phyloP scores from a whole-genome alignment of 2,329 filamentous ascomycete species.

The Sporothrix curviconia region DNA sequence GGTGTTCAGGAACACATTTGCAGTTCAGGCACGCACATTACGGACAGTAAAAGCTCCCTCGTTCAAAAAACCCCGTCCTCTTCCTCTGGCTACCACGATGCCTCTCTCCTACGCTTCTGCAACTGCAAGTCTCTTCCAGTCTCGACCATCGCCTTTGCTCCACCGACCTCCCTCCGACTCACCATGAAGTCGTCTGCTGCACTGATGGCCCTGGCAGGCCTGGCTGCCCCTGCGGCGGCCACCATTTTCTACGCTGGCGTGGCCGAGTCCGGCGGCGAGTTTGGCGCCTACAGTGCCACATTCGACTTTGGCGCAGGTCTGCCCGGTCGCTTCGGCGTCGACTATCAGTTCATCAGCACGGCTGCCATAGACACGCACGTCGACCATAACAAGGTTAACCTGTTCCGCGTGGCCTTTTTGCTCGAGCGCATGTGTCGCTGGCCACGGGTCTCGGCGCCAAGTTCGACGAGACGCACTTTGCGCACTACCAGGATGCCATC shows the following conservation, averaged over 20 bases:
- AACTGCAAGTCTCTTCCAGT: too few species aligned
- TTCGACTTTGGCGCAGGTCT: conserved; percentile 35
- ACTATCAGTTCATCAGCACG: conserved; percentile 45
- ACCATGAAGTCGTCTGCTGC: conserved; percentile 22
- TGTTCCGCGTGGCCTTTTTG: conserved; percentile 44
- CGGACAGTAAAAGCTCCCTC: too few species aligned
- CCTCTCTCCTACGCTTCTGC: too few species aligned
- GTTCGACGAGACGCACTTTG: conserved; percentile 46
- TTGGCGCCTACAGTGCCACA: conserved; percentile 36
- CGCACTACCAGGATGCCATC: conserved; percentile 38
- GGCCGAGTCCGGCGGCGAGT: conserved; percentile 41
- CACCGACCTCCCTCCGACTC: background rate
- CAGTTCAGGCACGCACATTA: too few species aligned
- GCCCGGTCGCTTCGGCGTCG: conserved; percentile 43
- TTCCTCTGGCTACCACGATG: too few species aligned
- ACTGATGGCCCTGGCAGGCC: conserved; percentile 16
- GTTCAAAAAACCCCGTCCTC: too few species aligned
- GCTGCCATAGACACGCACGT: conserved; percentile 39
- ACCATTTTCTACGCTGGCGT: conserved; percentile 44
- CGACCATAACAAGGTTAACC: conserved; percentile 39
- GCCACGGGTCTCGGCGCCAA: conserved; percentile 39
- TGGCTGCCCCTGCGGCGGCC: conserved; percentile 26
- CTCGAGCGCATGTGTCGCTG: conserved; percentile 44
- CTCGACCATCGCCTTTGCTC: background rate
- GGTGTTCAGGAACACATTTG: too few species aligned